These are phyloP conservation scores for Candida parachauliodes DNA, from an alignment of 805 yeast species.

Conservation along the genomic window DNA sequence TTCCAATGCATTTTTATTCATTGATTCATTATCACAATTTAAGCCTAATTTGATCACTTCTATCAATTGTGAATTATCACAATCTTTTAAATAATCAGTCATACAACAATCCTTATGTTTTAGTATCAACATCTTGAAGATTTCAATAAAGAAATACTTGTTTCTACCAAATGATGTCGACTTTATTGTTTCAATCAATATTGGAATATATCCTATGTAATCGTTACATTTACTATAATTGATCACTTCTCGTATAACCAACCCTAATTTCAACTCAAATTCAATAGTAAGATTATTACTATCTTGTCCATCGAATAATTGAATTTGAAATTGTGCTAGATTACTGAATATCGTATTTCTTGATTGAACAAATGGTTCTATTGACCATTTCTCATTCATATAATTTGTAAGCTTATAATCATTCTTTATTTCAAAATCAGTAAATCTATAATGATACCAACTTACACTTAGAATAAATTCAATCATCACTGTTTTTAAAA, in stretches of 20 bases:
- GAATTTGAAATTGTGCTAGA: neutral
- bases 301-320: too few relatives aligned
- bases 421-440: conserved; percentile 2
- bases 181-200: conserved; percentile 32
- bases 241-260: conserved; percentile 13
- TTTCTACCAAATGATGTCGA: conserved; percentile 14
- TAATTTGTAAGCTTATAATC: neutral
- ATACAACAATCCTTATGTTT: conserved; percentile 33
- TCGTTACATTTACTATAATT: conserved; percentile 24
- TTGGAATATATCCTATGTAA: conserved; percentile 27
- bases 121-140: conserved; percentile 18
- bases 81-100: conserved; percentile 24
- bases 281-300: conserved; percentile 6
- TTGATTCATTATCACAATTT: conserved; percentile 11
- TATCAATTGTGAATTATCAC: conserved; percentile 17
- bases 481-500: conserved; percentile 26
- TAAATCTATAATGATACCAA: conserved; percentile 42
- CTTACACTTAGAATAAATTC: conserved; percentile 44
- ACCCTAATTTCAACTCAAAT: conserved; percentile 14
- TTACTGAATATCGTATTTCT: conserved; percentile 27
- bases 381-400: conserved; percentile 26
- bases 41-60: conserved; percentile 18
- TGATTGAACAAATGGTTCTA: conserved; percentile 28
- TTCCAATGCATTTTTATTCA: conserved; percentile 12
- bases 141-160: conserved; percentile 24